Evolutionary conservation across 805 yeast genomes (phyloP).

Genomic region (Candida yuanshanica): DNA sequence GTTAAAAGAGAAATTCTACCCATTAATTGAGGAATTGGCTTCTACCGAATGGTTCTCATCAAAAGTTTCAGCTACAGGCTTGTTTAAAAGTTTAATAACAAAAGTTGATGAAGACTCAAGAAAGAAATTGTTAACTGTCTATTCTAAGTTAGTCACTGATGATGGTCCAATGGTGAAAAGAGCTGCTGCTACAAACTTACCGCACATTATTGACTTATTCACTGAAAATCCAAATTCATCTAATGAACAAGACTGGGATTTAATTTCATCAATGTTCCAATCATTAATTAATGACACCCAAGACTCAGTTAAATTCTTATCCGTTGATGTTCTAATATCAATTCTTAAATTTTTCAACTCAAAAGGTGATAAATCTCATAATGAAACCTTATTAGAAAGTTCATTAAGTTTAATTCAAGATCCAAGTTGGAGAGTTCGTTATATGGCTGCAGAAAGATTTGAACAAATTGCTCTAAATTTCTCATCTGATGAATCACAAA

Average conservation of each 20-base stretch:
- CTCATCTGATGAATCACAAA: constrained; percentile 47
- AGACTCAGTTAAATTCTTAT: constrained; percentile 88
- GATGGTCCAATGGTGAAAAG: constrained; percentile 98
- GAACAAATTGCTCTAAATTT: constrained; percentile 66
- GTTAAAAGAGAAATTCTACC: constrained; percentile 60
- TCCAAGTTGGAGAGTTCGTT: constrained; percentile 97
- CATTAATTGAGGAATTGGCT: constrained; percentile 70
- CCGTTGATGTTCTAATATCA: constrained; percentile 83
- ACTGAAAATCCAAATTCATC: constrained; percentile 40
- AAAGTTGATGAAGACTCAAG: constrained; percentile 52
- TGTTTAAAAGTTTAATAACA: constrained; percentile 64
- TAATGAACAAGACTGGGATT: constrained; percentile 64
- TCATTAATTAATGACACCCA: constrained; percentile 77
- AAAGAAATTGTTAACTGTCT: constrained; percentile 58
- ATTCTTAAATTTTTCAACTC: constrained; percentile 64
- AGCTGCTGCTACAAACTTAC: constrained; percentile 84
- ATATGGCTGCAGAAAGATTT: constrained; percentile 95
- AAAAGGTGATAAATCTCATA: constrained; percentile 51
- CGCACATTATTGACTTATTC: constrained; percentile 61
- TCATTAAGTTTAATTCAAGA: constrained; percentile 73
- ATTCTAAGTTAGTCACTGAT: constrained; percentile 69
- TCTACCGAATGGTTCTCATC: constrained; percentile 93
- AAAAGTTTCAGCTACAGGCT: constrained; percentile 87
- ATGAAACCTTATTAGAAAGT: constrained; percentile 55
- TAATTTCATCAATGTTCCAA: constrained; percentile 77